A percentile compares a stretch with the other conserved stretches of the same genome.
Evolutionary conservation across 208 protist species (phyloP).

Genomic region (Wallacemonas sp.): DNA sequence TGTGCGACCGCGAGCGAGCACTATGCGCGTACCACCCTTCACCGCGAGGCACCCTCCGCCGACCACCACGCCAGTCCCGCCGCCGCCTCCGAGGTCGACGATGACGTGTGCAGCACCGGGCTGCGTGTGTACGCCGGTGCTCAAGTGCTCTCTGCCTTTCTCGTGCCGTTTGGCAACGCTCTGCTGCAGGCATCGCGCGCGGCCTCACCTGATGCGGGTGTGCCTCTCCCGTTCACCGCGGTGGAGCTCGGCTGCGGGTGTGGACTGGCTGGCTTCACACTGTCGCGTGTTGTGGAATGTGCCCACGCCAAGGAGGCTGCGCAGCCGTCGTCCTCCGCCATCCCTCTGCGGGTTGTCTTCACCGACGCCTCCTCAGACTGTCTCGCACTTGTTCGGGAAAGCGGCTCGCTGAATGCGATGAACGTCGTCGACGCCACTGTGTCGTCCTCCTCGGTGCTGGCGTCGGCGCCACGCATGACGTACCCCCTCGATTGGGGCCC

Average conservation of each 20-base stretch:
- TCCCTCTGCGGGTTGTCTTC: slow-evolving; percentile 28
- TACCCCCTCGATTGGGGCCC: slow-evolving; percentile 41
- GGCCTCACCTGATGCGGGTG: background rate
- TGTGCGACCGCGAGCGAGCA: slow-evolving; percentile 58
- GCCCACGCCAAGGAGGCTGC: background rate
- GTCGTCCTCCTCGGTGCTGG: background rate
- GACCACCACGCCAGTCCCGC: background rate
- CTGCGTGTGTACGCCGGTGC: slow-evolving; percentile 74
- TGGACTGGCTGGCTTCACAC: slow-evolving; percentile 53
- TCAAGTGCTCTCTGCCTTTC: slow-evolving; percentile 54
- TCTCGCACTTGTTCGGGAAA: slow-evolving; percentile 32
- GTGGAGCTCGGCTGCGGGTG: slow-evolving; percentile 75
- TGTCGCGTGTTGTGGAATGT: slow-evolving; percentile 13
- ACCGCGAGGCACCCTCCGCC: background rate
- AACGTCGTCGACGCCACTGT: slow-evolving; percentile 11
- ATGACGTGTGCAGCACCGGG: slow-evolving; percentile 43
- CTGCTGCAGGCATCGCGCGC: slow-evolving; percentile 13
- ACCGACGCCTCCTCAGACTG: slow-evolving; percentile 58
- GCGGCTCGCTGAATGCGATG: slow-evolving; percentile 7
- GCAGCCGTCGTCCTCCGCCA: background rate
- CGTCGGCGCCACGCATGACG: slow-evolving; percentile 12
- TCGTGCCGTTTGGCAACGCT: slow-evolving; percentile 28
- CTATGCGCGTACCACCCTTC: slow-evolving; percentile 40
- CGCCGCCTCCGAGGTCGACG: background rate
- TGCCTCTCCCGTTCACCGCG: background rate